Evolutionary conservation across 2,329 filamentous ascomycete genomes (phyloP).

Genomic region (Metarhizium humberi): DNA sequence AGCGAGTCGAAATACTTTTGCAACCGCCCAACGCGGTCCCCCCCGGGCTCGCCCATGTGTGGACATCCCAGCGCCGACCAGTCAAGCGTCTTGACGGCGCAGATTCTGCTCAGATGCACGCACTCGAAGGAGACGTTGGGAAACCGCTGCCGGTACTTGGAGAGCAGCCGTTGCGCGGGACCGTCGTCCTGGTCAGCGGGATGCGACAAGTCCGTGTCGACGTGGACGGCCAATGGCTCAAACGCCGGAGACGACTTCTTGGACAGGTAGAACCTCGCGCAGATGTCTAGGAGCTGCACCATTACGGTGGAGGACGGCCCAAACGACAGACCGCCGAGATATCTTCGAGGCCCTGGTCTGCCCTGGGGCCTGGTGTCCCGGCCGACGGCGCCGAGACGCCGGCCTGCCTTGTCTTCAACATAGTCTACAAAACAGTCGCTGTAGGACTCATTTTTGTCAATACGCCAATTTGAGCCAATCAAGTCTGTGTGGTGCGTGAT

Average conservation of each 20-base stretch:
- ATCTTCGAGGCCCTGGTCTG: slow-evolving; percentile 26
- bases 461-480: background rate
- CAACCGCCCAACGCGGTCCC: slow-evolving; percentile 34
- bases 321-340: slow-evolving; percentile 74
- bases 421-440: slow-evolving; percentile 68
- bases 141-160: slow-evolving; percentile 49
- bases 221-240: slow-evolving; percentile 52
- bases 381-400: slow-evolving; percentile 51
- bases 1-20: slow-evolving; percentile 48
- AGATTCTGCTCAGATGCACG: slow-evolving; percentile 54
- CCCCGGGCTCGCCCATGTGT: background rate
- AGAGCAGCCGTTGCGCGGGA: slow-evolving; percentile 35
- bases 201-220: slow-evolving; percentile 32
- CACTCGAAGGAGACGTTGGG: slow-evolving; percentile 55
- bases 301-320: slow-evolving; percentile 73
- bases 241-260: slow-evolving; percentile 59
- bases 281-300: slow-evolving; percentile 64
- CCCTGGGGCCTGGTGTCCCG: slow-evolving; percentile 33
- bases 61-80: slow-evolving; percentile 36
- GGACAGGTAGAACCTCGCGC: slow-evolving; percentile 54
- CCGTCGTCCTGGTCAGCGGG: slow-evolving; percentile 11
- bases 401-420: slow-evolving; percentile 68
- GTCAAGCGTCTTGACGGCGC: slow-evolving; percentile 41
- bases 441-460: background rate
- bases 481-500: background rate